phyloP scores from a whole-genome alignment of 2,329 filamentous ascomycete genomes.

The Arachnopeziza araneosa region DNA sequence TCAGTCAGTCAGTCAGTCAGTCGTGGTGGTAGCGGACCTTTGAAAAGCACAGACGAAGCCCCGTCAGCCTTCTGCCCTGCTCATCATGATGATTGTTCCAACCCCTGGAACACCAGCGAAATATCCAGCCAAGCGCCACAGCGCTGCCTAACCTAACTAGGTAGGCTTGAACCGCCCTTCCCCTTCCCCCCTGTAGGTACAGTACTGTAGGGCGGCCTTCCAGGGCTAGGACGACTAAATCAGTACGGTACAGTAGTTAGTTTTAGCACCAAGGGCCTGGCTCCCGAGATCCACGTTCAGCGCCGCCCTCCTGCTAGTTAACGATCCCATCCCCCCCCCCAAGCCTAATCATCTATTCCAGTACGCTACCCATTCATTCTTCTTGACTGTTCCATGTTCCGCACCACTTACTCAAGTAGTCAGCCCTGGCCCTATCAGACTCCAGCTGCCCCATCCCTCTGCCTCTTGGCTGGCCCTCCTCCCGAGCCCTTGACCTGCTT shows the following conservation, averaged over 20 bases:
- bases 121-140: background rate
- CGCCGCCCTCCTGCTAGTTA: background rate
- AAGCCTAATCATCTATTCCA: background rate
- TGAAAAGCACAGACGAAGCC: background rate
- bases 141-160: background rate
- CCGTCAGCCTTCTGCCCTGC: background rate
- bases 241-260: background rate
- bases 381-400: background rate
- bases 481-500: background rate
- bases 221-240: background rate
- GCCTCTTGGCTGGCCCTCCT: background rate
- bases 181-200: no score
- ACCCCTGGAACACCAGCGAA: background rate
- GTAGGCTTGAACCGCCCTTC: background rate
- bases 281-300: background rate
- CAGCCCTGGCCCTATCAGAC: background rate
- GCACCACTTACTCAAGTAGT: background rate
- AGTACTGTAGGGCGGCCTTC: background rate
- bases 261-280: background rate
- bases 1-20: no score
- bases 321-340: background rate
- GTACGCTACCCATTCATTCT: background rate
- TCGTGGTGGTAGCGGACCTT: no score
- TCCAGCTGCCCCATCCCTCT: background rate
- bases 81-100: background rate